Evolutionary conservation across 805 yeast species (phyloP).

Genomic region (Candida golubevii): DNA sequence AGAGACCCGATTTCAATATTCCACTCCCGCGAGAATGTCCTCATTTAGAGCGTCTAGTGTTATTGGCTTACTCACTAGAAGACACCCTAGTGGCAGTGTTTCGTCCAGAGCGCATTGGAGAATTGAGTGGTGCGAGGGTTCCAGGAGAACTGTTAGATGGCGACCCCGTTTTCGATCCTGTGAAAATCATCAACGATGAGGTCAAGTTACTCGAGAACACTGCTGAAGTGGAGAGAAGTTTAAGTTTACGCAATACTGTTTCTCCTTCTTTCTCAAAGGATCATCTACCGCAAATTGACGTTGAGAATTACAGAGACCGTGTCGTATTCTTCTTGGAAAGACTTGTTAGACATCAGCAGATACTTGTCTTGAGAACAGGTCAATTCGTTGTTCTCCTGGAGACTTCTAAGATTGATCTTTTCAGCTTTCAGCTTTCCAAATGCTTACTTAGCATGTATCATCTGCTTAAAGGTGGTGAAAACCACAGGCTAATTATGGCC

Average conservation of each 20-base stretch:
- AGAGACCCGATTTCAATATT: constrained; percentile 16
- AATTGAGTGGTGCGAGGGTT: not conserved
- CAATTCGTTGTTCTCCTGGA: constrained; percentile 11
- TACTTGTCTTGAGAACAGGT: constrained; percentile 14
- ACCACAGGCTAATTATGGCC: constrained; percentile 13
- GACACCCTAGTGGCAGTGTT: constrained; percentile 15
- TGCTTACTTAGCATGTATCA: constrained; percentile 8
- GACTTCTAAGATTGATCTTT: constrained; percentile 6
- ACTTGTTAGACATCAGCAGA: constrained; percentile 12
- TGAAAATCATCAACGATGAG: constrained; percentile 9
- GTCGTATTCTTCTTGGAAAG: constrained; percentile 13
- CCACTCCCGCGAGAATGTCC: constrained; percentile 11
- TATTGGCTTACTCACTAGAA: constrained; percentile 14
- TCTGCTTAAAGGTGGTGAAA: constrained; percentile 10
- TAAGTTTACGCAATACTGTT: not conserved
- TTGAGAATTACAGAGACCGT: constrained; percentile 12
- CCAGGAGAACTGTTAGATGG: constrained; percentile 9
- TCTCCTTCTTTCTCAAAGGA: not conserved
- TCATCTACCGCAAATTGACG: constrained; percentile 11
- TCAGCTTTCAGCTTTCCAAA: constrained; percentile 10
- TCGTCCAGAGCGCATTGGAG: constrained; percentile 9
- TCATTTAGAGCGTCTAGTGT: constrained; percentile 11
- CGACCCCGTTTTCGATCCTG: constrained; percentile 13
- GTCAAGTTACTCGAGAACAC: constrained; percentile 3
- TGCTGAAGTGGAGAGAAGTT: not conserved